Evolutionary conservation across 441 rosid genomes (phyloP), one percentile per base, ranked within the genome.

Genomic region (Monsonia emarginata): DNA sequence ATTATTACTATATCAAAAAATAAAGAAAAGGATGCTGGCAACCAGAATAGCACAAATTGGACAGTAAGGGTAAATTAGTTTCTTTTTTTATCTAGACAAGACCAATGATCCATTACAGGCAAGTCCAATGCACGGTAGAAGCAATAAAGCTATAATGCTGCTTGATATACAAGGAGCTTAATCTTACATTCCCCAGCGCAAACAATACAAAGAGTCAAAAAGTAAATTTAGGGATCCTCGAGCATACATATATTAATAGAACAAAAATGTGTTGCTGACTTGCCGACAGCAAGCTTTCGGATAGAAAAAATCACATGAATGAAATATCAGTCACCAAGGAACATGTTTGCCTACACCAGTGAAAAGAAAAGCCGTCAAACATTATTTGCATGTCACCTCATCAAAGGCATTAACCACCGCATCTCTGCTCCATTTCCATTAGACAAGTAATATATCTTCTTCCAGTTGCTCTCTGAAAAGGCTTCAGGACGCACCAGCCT

Each of bases 401-500:
- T 89, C 67, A 94, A 65, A 57, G 95, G 91, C 73, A 75, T 78
- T 70, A 90, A 79, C 75, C 78, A 75, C 76, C 98, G 85, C 88
- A 94, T 86, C 78, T 94, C 99, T 42, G 86, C 79, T 74, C 97
- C 97, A 73, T 94, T 94, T 66, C 99, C 97, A 32, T 89, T 88
- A n/a, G 94, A 79, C 65, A 94, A 65, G 78, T 84, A 88, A 70
- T 82, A 94, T 46, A 83, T 77, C 54, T 84, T 94, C 82, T 82
- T 88, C 96, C 97, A 91, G 68, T 75, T 85, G 56, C 88, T 90
- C 72, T 89, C 94, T 5, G 96, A 80, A 67, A 91, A 94, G 57
- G 79, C 87, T 71, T 91, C 97, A 3, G 83, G 86, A 48, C 75
- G 61, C 38, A 84, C 78, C 68, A 94, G 81, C 74, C 97, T 89